Evolutionary conservation across 306 rosid genomes (phyloP), one percentile per base, ranked within the genome.

Genomic region (Dryas alaskensis): DNA sequence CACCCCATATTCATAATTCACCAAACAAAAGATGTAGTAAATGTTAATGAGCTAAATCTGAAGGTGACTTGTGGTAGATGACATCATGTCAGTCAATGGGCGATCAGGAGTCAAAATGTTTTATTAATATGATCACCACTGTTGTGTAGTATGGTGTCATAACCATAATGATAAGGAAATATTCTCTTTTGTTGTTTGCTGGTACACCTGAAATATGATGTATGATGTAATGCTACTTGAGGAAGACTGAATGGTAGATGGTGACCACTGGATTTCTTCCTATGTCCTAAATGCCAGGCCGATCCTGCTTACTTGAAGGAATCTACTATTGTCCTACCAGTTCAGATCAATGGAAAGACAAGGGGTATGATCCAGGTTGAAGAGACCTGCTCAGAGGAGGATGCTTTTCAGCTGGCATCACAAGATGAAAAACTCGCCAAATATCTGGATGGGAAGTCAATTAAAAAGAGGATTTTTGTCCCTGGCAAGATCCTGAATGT

Each of bases 311-410:
- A 86, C 85, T 72, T 92, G 85, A 92, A 87, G 84, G 90, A 89
- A 76, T 84, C 95, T 47, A 82, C 86, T 2, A 67, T 89, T 37
- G 81, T 92, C 65, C 87, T 89, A 64, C 99, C 97, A 6, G 96
- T 94, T 77, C 99, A 94, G 82, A 89, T 94, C 78, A 94, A 94
- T 47, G 99, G 99, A 75, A 94, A 89, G 87, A 94, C 90, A 14
- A 87, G 99, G 86, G 99, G 99, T 74, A 94, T 93, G 78, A 84
- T 94, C 75, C 80, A 81, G 80, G 87, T 92, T 39, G 97, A 94
- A 82, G 88, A 92, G 83, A 89, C 86, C 57, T 91, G 97, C 71
- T 83, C 92, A 16, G 99, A 89, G 82, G 96, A 88, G 62, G 95
- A 87, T 44, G 99, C 95, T 70, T 88, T 88, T 78, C 76, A 67